A percentile compares a stretch with the other conserved stretches of the same genome.
These are phyloP conservation scores for Primulina huaijiensis DNA, from an alignment of 257 asterid genomes.

Conservation along the genomic window DNA sequence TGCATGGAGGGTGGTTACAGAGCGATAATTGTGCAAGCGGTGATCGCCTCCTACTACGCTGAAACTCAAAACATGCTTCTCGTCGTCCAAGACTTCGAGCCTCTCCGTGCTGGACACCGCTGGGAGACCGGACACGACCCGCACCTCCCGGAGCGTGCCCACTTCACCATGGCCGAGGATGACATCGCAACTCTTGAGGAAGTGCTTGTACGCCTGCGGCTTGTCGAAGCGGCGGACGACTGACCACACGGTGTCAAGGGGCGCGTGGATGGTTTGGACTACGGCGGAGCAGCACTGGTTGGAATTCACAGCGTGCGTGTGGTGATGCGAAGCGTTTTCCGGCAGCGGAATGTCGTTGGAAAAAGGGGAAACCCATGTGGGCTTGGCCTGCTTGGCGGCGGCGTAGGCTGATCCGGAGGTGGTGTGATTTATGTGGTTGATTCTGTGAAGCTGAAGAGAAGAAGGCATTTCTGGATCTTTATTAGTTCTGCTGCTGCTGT, in stretches of 20 bases:
- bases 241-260: conserved; percentile 64
- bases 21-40: not conserved
- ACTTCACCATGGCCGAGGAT: conserved; percentile 64
- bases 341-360: conserved; percentile 37
- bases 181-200: conserved; percentile 70
- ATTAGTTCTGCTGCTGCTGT: not conserved
- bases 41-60: not conserved
- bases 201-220: conserved; percentile 77
- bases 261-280: conserved; percentile 51
- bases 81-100: conserved; percentile 67
- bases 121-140: conserved; percentile 76
- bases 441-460: conserved; percentile 55
- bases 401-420: conserved; percentile 19
- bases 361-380: conserved; percentile 39
- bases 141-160: conserved; percentile 73
- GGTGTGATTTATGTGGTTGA: conserved; percentile 29
- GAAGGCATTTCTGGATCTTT: conserved; percentile 43
- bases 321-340: conserved; percentile 46
- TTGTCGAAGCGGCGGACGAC: conserved; percentile 77
- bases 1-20: conserved; percentile 58
- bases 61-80: not conserved
- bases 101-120: conserved; percentile 73
- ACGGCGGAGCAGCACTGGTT: conserved; percentile 74
- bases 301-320: conserved; percentile 56
- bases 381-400: conserved; percentile 26